A percentile compares a stretch with the other conserved stretches of the same genome.
Conservation (phyloP, 2,329 filamentous ascomycete genomes). For the Sporothrix pallida region DNA sequence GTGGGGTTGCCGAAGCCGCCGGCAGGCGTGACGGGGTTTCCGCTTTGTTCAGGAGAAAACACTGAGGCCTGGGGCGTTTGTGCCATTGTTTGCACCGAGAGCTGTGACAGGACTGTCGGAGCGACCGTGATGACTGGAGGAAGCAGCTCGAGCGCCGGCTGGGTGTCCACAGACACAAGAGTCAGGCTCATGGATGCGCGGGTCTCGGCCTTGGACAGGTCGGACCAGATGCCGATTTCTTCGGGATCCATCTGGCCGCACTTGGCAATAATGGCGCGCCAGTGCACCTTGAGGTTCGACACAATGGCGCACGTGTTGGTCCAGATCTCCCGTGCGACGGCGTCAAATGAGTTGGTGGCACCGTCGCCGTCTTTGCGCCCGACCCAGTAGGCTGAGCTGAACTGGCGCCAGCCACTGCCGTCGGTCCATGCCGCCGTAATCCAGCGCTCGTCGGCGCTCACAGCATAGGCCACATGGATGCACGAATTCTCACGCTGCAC, state of each 20-base stretch:
- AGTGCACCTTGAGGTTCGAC: constrained; percentile 71
- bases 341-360: constrained; percentile 59
- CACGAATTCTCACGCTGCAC: constrained; percentile 78
- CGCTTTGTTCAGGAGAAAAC: constrained; percentile 65
- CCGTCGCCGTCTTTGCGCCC: constrained; percentile 60
- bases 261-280: constrained; percentile 78
- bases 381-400: constrained; percentile 75
- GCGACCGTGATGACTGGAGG: constrained; percentile 60
- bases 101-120: constrained; percentile 50
- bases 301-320: constrained; percentile 76
- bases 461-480: constrained; percentile 79
- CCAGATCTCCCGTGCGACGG: constrained; percentile 79
- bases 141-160: constrained; percentile 67
- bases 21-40: constrained; percentile 57
- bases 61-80: constrained; percentile 68
- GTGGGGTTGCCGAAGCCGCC: constrained; percentile 41
- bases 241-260: constrained; percentile 69
- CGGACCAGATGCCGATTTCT: constrained; percentile 67
- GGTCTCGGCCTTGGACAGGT: constrained; percentile 58
- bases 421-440: constrained; percentile 82
- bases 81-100: constrained; percentile 64
- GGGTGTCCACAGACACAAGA: constrained; percentile 68
- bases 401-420: constrained; percentile 73
- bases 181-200: constrained; percentile 61
- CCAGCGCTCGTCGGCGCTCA: constrained; percentile 78